Evolutionary conservation across 768 basidiomycete species (phyloP).

Genomic region (Leccinellum luteum): DNA sequence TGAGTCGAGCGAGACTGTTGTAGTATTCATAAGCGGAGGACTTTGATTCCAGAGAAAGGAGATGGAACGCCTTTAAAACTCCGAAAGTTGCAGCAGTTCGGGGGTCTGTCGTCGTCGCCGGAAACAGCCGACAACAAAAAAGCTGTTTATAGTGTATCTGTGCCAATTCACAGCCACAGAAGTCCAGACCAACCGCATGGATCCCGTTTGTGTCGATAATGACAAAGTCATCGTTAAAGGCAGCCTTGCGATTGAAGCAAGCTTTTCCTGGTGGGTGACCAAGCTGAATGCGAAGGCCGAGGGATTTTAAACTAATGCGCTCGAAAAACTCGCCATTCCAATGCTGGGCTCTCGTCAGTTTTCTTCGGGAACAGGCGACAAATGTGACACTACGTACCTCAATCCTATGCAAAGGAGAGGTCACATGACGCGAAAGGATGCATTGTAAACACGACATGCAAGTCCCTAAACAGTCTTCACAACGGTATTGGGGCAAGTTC

Average conservation of each 20-base stretch:
- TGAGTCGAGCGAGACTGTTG: neutral
- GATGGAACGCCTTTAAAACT: conserved; percentile 1
- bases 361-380: neutral
- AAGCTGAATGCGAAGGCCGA: conserved; percentile 2
- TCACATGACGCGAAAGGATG: neutral
- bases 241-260: neutral
- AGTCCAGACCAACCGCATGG: neutral
- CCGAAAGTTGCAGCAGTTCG: too few species aligned
- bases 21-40: neutral
- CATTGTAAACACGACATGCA: neutral
- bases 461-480: neutral
- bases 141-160: conserved; percentile 1
- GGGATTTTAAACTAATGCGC: neutral
- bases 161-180: neutral
- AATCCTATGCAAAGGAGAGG: neutral
- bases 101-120: neutral
- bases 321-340: conserved; percentile 3
- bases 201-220: neutral
- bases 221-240: neutral
- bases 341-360: neutral
- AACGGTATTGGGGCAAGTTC: neutral
- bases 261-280: neutral
- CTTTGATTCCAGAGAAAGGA: neutral
- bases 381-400: neutral
- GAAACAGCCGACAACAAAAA: neutral